These are phyloP conservation scores for Micractinium conductrix DNA, from an alignment of 139 green algal genomes.

Conservation along the genomic window DNA sequence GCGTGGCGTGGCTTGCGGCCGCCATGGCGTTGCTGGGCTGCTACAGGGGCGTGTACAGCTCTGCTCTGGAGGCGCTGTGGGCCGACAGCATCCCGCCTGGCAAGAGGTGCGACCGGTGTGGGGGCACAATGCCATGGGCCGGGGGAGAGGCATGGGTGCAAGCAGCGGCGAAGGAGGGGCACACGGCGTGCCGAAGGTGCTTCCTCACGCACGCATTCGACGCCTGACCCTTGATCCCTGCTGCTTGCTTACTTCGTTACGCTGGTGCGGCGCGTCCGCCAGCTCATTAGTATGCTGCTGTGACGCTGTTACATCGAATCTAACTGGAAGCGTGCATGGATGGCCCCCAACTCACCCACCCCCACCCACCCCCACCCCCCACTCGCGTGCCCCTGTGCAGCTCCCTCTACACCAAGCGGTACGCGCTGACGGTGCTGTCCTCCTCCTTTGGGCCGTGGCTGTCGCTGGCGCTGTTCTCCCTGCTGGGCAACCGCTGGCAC, in stretches of 20 bases:
- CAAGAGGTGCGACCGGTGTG: background rate
- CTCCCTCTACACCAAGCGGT: constrained; percentile 44
- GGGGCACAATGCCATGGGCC: too few relatives aligned
- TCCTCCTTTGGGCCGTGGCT: constrained; percentile 42
- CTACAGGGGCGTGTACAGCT: constrained; percentile 14
- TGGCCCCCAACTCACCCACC: too few relatives aligned
- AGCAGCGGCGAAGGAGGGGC: too few relatives aligned
- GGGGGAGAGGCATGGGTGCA: background rate
- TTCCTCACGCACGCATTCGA: too few relatives aligned
- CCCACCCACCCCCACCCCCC: background rate
- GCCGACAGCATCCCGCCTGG: constrained; percentile 48
- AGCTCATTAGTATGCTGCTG: too few relatives aligned
- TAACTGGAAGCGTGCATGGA: too few relatives aligned
- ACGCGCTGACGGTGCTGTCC: constrained; percentile 31
- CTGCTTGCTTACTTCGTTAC: too few relatives aligned
- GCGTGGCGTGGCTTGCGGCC: background rate
- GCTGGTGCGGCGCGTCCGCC: too few relatives aligned
- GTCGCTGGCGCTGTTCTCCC: constrained; percentile 46
- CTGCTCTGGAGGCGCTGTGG: constrained; percentile 32
- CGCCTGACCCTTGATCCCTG: too few relatives aligned
- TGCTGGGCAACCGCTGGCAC: constrained; percentile 55
- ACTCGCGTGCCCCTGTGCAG: constrained; percentile 11
- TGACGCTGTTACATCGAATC: too few relatives aligned
- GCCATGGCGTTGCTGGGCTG: constrained; percentile 32
- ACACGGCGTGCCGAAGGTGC: too few relatives aligned